Base-by-base conservation (phyloP, 78 protist genomes). In the Trichosphaerium sp. region DNA sequence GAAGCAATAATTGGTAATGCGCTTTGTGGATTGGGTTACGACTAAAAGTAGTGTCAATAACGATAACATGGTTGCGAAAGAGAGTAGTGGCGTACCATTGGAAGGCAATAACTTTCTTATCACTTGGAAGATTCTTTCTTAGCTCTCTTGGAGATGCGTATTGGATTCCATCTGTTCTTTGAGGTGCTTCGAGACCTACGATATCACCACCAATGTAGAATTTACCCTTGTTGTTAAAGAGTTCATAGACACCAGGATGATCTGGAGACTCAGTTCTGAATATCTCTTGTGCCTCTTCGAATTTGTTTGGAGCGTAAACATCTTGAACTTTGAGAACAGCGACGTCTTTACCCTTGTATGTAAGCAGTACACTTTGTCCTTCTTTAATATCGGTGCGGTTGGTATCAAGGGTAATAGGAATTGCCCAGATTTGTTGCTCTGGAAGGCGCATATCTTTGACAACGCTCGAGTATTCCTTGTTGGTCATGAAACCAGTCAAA, bases 21-120 rank as follows among this genome's bases (percentile, higher is more conserved):
- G 95, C 92, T 37, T 93, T 64, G 76, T 92, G 97, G 59, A 92
- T 82, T 39, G 97, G 97, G 78, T 92, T 92, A 51, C 97, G 84
- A n/a, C n/a, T n/a, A n/a, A n/a, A n/a, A n/a, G n/a, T n/a, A n/a
- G n/a, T n/a, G n/a, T n/a, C n/a, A n/a, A n/a, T n/a, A n/a, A n/a
- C 57, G 87, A 74, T 81, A 90, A 92, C 82, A 90, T 82, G 8
- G 94, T 93, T 41, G 82, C 90, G 28, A 92, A 25, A 60, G 31
- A 44, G 49, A 15, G 49, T 15, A 44, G 15, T 15, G 49, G 15
- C 15, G 15, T 21, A 21, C 49, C 15, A 15, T 44, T 44, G 49
- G 15, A 21, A 21, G 15, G 49, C 49, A 21, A 15, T 44, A 15
- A 15, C 15, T 15, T 15, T 44, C 49, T 44, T 15, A 21, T 15